Evolutionary conservation across 148 eudicot genomes (phyloP).

Genomic region (Fagopyrum tataricum): DNA sequence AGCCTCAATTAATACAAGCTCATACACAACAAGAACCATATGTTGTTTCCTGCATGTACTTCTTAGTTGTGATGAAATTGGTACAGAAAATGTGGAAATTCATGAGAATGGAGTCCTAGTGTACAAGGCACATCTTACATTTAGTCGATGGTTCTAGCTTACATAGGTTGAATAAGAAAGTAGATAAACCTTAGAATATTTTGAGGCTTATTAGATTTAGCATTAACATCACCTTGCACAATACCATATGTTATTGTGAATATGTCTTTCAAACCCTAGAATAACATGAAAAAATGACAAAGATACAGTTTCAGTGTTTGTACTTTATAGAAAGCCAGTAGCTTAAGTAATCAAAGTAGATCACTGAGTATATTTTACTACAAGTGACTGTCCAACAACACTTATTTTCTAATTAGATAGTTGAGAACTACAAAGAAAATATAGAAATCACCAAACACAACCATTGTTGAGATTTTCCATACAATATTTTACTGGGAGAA

Average conservation of each 20-base stretch:
- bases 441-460: neutral
- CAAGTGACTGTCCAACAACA: neutral
- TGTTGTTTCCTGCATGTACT: neutral
- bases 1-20: too few relatives aligned
- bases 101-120: neutral
- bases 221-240: constrained; percentile 9
- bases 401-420: neutral
- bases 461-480: neutral
- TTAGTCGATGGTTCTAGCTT: neutral
- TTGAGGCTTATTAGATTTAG: neutral
- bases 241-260: constrained; percentile 25
- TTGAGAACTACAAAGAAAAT: constrained; percentile 6
- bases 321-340: neutral
- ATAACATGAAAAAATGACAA: constrained; percentile 5
- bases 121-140: neutral
- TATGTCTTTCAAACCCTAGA: constrained; percentile 40
- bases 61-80: neutral
- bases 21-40: too few relatives aligned
- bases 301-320: neutral
- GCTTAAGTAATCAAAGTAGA: neutral
- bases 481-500: constrained; percentile 37
- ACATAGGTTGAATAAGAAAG: neutral
- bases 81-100: neutral
- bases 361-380: neutral
- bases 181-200: neutral